Conservation (phyloP, 345 rosid genomes). For the Balakata baccata region DNA sequence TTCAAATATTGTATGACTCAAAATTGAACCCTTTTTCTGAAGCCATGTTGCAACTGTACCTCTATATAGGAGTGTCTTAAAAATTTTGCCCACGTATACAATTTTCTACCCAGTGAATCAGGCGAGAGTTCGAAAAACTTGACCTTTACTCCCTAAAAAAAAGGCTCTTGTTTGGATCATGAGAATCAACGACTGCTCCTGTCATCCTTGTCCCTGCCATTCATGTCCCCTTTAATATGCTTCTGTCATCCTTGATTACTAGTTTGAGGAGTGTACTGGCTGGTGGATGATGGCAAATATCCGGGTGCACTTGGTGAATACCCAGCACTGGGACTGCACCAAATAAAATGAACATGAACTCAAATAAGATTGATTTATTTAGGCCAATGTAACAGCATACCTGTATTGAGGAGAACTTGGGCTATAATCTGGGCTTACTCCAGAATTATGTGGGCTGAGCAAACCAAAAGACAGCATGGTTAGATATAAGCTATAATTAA, state of each 20-base stretch:
- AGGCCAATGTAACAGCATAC: constrained; percentile 22
- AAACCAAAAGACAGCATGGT: not conserved
- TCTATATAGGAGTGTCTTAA: too few relatives aligned
- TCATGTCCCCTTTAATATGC: constrained; percentile 25
- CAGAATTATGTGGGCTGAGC: constrained; percentile 70
- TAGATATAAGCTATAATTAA: not conserved
- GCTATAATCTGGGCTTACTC: constrained; percentile 71
- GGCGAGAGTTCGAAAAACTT: constrained; percentile 3
- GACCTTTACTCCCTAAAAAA: not conserved
- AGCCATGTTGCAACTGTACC: not conserved
- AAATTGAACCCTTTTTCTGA: not conserved
- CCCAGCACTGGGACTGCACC: constrained; percentile 68
- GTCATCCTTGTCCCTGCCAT: constrained; percentile 24
- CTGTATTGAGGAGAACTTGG: constrained; percentile 68
- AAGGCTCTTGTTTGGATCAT: not conserved
- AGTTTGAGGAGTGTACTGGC: constrained; percentile 73
- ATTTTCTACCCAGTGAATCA: not conserved
- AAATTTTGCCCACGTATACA: not conserved
- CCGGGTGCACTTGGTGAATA: constrained; percentile 82
- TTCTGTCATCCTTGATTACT: constrained; percentile 49
- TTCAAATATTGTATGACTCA: not conserved
- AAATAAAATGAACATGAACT: constrained; percentile 1
- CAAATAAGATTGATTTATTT: not conserved
- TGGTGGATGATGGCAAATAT: constrained; percentile 73
- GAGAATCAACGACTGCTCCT: constrained; percentile 18